A percentile compares a stretch with the other conserved stretches of the same genome.
Conservation (phyloP, 257 asterid genomes). For the Solanum sejunctum region DNA sequence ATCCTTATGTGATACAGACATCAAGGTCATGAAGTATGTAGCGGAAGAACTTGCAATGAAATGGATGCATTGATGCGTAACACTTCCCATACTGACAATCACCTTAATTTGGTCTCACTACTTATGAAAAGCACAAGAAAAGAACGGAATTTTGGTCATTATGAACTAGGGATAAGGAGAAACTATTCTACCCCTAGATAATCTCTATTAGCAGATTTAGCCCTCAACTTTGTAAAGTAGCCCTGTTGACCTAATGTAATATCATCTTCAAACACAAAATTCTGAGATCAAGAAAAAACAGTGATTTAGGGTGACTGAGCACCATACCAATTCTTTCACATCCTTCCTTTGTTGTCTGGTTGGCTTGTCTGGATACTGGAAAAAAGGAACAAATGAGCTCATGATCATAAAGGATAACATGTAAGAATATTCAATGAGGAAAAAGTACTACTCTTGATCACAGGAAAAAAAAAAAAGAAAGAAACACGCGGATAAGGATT, state of each 20-base stretch:
- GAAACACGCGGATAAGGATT: not conserved
- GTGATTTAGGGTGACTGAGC: not conserved
- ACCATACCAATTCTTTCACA: constrained; percentile 85
- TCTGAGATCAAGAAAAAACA: not conserved
- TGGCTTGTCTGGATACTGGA: constrained; percentile 96
- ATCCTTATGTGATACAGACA: not conserved
- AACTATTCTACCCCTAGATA: not conserved
- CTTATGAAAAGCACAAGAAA: not conserved
- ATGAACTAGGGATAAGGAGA: not conserved
- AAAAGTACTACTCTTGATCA: not conserved
- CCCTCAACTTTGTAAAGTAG: not conserved
- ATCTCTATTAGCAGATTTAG: not conserved
- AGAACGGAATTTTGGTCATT: not conserved
- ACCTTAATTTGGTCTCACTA: not conserved
- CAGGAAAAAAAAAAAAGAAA: not conserved
- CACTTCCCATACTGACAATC: not conserved
- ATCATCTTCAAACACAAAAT: not conserved
- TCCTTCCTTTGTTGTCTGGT: constrained; percentile 94
- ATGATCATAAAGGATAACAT: not conserved
- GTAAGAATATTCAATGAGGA: not conserved
- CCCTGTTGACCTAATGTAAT: not conserved
- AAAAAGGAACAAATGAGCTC: constrained; percentile 4
- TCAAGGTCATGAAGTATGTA: not conserved
- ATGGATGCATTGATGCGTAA: not conserved
- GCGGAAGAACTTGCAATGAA: not conserved